Evolutionary conservation across 1,284 basidiomycete genomes (phyloP).

Genomic region (Cystobasidium sp.): DNA sequence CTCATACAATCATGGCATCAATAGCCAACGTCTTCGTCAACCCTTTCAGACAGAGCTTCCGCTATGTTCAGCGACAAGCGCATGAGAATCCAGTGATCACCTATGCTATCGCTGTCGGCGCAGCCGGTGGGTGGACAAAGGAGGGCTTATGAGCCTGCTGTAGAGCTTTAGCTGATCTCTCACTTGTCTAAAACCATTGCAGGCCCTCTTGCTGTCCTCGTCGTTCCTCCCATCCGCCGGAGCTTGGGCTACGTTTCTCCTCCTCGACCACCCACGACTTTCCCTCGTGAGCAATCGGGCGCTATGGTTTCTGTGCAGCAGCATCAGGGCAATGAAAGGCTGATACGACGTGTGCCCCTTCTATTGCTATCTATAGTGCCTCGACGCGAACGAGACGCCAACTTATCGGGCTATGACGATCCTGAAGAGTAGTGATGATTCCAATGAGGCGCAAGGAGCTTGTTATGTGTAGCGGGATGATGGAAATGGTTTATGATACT

Average conservation of each 20-base stretch:
- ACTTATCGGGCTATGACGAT: constrained; percentile 51
- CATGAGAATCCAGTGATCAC: constrained; percentile 93
- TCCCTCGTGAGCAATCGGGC: constrained; percentile 70
- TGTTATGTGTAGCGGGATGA: too few relatives aligned
- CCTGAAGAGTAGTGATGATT: constrained; percentile 13
- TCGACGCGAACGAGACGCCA: constrained; percentile 48
- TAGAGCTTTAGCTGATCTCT: neutral
- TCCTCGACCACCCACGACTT: constrained; percentile 78
- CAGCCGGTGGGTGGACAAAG: constrained; percentile 51
- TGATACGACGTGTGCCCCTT: neutral
- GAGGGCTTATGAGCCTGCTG: neutral
- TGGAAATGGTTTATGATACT: neutral
- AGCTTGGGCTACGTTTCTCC: constrained; percentile 71
- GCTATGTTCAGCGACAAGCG: constrained; percentile 71
- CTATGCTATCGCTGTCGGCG: constrained; percentile 78
- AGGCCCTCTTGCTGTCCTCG: constrained; percentile 76
- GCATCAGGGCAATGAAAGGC: neutral
- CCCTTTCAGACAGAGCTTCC: constrained; percentile 31
- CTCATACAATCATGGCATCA: constrained; percentile 19
- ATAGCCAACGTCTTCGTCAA: constrained; percentile 24
- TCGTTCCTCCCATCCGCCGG: constrained; percentile 78
- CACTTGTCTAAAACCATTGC: constrained; percentile 50
- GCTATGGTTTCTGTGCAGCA: neutral
- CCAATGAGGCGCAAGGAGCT: neutral
- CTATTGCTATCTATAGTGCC: constrained; percentile 47